Conservation (phyloP, 345 rosid species). For the Odontarrhena argentea region DNA sequence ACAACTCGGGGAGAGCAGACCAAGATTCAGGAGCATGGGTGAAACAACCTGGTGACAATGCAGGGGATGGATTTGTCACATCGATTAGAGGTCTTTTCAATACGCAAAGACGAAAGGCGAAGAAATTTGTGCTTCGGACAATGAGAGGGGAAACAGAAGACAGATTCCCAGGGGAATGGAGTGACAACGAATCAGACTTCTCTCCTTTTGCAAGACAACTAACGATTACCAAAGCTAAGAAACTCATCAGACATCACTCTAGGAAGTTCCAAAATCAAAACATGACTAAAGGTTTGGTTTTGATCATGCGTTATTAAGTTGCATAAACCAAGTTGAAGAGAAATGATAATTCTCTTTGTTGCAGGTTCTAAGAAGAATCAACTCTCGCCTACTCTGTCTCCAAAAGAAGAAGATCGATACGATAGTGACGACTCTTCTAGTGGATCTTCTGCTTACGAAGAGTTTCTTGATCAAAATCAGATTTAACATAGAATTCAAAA, state of each 20-base stretch:
- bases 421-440: slow-evolving; percentile 43
- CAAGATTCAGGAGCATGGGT: slow-evolving; percentile 66
- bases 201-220: slow-evolving; percentile 89
- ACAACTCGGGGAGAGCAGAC: slow-evolving; percentile 60
- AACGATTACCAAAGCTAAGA: slow-evolving; percentile 87
- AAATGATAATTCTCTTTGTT: not conserved
- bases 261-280: slow-evolving; percentile 76
- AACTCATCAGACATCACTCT: slow-evolving; percentile 84
- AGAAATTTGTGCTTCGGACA: slow-evolving; percentile 83
- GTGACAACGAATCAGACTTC: slow-evolving; percentile 86
- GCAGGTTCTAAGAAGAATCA: slow-evolving; percentile 37
- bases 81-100: slow-evolving; percentile 88
- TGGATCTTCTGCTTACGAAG: slow-evolving; percentile 46
- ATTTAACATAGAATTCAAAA: slow-evolving; percentile 22
- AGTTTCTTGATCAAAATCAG: slow-evolving; percentile 40
- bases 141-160: slow-evolving; percentile 93
- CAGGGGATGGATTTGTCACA: slow-evolving; percentile 97
- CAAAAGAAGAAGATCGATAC: slow-evolving; percentile 40
- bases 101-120: slow-evolving; percentile 89
- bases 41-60: slow-evolving; percentile 82
- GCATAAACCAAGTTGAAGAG: not conserved
- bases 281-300: slow-evolving; percentile 66
- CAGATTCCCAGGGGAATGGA: slow-evolving; percentile 86
- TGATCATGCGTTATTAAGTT: not conserved
- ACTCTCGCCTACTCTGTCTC: slow-evolving; percentile 36